Percentiles rank a stretch among this genome's conserved stretches.
Evolutionary conservation across 345 rosid genomes (phyloP).

Genomic region (Streptanthus diversifolius): DNA sequence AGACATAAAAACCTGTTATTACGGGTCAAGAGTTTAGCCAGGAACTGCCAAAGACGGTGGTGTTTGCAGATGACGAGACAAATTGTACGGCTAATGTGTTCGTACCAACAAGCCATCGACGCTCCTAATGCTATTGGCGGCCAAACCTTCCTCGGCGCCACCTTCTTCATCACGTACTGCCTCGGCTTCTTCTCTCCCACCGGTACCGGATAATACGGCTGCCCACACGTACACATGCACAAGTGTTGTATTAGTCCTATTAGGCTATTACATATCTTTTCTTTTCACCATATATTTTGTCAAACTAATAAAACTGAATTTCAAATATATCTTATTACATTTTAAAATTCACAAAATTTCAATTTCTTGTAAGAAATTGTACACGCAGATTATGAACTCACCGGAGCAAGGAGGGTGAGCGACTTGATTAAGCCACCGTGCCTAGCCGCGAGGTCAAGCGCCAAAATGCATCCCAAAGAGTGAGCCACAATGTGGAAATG

Average conservation of each 20-base stretch:
- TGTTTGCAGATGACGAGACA: constrained; percentile 85
- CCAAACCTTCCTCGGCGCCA: constrained; percentile 88
- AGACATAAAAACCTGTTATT: constrained; percentile 53
- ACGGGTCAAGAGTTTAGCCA: constrained; percentile 64
- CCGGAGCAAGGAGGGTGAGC: constrained; percentile 88
- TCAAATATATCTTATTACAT: not conserved
- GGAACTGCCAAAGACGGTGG: constrained; percentile 88
- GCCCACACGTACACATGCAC: constrained; percentile 16
- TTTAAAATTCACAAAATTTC: not conserved
- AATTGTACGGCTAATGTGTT: constrained; percentile 77
- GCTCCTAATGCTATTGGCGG: constrained; percentile 83
- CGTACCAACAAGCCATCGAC: constrained; percentile 92
- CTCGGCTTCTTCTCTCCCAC: constrained; percentile 55
- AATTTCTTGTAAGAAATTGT: not conserved
- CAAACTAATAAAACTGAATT: not conserved
- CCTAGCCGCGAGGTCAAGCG: constrained; percentile 75
- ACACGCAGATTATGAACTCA: constrained; percentile 27
- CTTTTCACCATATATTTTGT: not conserved
- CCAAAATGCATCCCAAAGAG: constrained; percentile 96
- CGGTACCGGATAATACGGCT: constrained; percentile 87
- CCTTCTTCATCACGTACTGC: constrained; percentile 73
- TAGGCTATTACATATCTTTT: not conserved
- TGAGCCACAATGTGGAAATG: constrained; percentile 96
- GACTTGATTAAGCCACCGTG: constrained; percentile 70
- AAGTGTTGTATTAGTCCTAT: constrained; percentile 7